phyloP scores from a whole-genome alignment of 2,329 filamentous ascomycete species.

The Helminthosporium solani region DNA sequence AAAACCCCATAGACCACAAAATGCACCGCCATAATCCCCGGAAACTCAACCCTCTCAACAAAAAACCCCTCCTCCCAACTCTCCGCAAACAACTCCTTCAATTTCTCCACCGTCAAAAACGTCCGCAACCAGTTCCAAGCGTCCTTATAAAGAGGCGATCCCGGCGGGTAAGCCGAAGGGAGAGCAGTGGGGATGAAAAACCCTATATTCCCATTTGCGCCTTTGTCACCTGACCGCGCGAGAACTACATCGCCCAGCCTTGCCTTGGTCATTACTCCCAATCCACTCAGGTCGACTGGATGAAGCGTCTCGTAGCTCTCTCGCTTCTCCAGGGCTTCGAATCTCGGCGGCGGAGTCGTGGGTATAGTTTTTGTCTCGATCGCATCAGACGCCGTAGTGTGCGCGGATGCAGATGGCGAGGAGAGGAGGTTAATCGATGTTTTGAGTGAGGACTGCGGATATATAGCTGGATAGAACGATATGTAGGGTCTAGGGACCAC shows the following conservation, averaged over 20 bases:
- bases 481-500: constrained; percentile 34
- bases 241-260: constrained; percentile 47
- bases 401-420: constrained; percentile 1
- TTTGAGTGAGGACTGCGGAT: constrained; percentile 26
- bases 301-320: constrained; percentile 37
- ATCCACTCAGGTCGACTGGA: constrained; percentile 25
- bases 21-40: constrained; percentile 33
- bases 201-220: constrained; percentile 38
- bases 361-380: constrained; percentile 8
- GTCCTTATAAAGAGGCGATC: constrained; percentile 25
- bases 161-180: constrained; percentile 25
- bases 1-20: constrained; percentile 43
- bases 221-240: constrained; percentile 46
- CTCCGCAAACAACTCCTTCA: constrained; percentile 30
- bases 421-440: constrained; percentile 42
- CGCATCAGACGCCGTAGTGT: not conserved
- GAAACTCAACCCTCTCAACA: constrained; percentile 37
- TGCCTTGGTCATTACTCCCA: constrained; percentile 22
- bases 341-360: constrained; percentile 17
- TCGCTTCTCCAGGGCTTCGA: constrained; percentile 19
- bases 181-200: constrained; percentile 38
- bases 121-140: constrained; percentile 36
- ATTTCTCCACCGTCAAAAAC: constrained; percentile 25
- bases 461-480: constrained; percentile 35
- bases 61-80: constrained; percentile 25